Evolutionary conservation across 306 rosid species (phyloP), one percentile per base, ranked within the genome.

Genomic region (Cicer chorassanicum): DNA sequence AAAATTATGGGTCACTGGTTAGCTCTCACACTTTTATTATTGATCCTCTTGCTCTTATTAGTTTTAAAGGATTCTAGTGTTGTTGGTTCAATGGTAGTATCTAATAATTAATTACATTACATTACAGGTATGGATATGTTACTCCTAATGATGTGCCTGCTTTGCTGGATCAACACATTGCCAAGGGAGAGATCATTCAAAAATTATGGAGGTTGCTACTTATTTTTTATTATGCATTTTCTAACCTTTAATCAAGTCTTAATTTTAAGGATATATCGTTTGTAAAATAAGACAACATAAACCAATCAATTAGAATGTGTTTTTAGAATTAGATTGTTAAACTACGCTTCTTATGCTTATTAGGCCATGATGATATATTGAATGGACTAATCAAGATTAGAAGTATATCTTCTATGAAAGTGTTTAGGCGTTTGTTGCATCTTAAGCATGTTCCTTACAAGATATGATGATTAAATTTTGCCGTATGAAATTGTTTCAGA

Each of bases 71-170:
- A 61, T 64, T 57, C 57, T 66, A 39, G 49, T 76, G 12, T 56
- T 36, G 8, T 42, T 69, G 53, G 60, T 65, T 74, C 51, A 13
- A 65, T 9, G 16, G 41, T 73, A 19, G 66, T 5, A 9, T 65
- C 46, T 73, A 49, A 72, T 70, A 57, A 57, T 43, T 40, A 59
- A 74, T 55, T 67, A 29, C 36, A 29, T 29, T 29, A 29, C 36
- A 29, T 29, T 29, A 19, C 85, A 94, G 97, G 98, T 94, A 90
- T 81, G 98, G 98, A 67, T 94, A 91, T 71, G 95, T 88, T 68
- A 90, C 97, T 81, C 96, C 98, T 10, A 79, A 88, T 63, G 97
- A 92, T 41, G 95, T 94, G 48, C 86, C 97, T 14, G 89, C 80
- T 68, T 82, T 94, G 85, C 85, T 94, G 82, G 98, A 91, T 77